Evolutionary conservation across 768 basidiomycete genomes (phyloP).

Genomic region (Xerocomus spinulosus): DNA sequence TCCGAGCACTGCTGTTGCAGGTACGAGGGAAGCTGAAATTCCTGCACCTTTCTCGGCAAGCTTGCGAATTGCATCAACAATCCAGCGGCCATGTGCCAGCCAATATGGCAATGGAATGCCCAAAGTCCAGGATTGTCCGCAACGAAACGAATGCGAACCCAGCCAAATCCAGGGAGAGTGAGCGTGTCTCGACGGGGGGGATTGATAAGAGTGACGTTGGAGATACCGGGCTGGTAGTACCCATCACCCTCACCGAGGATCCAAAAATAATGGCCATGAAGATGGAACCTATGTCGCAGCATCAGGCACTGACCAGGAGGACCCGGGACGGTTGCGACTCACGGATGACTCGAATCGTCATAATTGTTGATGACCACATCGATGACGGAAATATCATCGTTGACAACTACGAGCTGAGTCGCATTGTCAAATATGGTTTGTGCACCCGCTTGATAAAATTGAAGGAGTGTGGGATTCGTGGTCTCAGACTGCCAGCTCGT

Average conservation of each 20-base stretch:
- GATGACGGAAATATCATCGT: conserved; percentile 26
- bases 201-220: conserved; percentile 31
- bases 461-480: conserved; percentile 27
- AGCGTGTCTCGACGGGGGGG: conserved; percentile 41
- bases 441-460: conserved; percentile 21
- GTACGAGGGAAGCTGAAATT: conserved; percentile 33
- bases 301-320: neutral
- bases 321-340: neutral
- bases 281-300: conserved; percentile 28
- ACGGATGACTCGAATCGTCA: conserved; percentile 32
- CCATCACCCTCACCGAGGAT: conserved; percentile 36
- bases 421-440: conserved; percentile 24
- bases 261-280: conserved; percentile 36
- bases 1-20: conserved; percentile 31
- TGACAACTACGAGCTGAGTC: conserved; percentile 23
- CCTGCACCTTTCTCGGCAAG: conserved; percentile 32
- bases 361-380: conserved; percentile 22
- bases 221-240: conserved; percentile 25
- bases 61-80: conserved; percentile 39
- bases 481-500: conserved; percentile 26
- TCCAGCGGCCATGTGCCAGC: conserved; percentile 39
- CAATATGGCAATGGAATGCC: conserved; percentile 43
- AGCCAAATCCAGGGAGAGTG: conserved; percentile 37
- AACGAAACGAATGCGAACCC: conserved; percentile 36
- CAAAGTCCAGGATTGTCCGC: conserved; percentile 43